Evolutionary conservation across 176 grass and related monocot genomes (phyloP).

Genomic region (Olyra latifolia): DNA sequence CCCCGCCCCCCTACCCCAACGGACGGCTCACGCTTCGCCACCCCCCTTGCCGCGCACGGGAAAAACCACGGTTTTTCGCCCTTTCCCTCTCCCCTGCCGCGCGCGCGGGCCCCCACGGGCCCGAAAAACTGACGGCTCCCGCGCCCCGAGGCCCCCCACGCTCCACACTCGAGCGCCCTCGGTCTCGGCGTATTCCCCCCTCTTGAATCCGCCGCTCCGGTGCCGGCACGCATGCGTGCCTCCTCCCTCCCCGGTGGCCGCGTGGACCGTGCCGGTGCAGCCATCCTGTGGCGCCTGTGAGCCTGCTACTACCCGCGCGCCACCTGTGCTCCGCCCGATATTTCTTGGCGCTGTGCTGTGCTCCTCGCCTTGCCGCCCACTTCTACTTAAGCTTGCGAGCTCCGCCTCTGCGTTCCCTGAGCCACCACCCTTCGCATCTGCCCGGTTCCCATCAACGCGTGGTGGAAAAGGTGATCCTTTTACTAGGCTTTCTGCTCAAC

Average conservation of each 20-base stretch:
- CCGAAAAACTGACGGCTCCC: neutral
- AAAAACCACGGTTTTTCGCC: neutral
- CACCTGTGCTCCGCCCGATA: constrained; percentile 3
- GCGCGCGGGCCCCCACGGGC: neutral
- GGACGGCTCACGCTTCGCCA: neutral
- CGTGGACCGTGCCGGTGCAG: neutral
- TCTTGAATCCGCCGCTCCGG: neutral
- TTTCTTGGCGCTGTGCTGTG: neutral
- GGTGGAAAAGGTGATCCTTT: neutral
- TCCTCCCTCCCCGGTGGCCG: neutral
- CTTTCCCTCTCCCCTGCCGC: neutral
- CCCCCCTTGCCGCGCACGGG: neutral
- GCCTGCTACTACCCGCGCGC: neutral
- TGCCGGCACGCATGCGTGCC: neutral
- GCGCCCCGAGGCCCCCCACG: neutral
- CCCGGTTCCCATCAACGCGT: neutral
- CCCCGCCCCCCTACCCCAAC: neutral
- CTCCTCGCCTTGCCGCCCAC: neutral
- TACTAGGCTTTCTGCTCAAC: neutral
- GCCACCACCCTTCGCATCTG: neutral
- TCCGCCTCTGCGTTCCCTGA: neutral
- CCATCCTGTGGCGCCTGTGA: neutral
- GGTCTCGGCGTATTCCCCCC: neutral
- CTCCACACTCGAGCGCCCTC: neutral
- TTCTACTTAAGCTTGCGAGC: neutral